These are phyloP conservation scores for Quillaja saponaria DNA, from an alignment of 306 rosid species.

Conservation along the genomic window DNA sequence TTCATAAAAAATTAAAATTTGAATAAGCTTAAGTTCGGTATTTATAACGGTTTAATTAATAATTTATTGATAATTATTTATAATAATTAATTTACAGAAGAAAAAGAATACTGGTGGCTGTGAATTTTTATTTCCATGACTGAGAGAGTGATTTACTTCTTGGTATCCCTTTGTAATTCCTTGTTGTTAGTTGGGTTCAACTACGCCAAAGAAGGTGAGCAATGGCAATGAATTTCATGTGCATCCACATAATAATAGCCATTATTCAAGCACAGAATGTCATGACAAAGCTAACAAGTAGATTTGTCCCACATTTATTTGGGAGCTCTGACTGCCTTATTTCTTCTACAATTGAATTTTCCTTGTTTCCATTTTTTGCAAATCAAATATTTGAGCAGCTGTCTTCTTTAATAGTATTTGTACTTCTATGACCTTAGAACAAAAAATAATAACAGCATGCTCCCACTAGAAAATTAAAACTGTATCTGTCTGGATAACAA, in stretches of 20 bases:
- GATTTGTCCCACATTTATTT: not conserved
- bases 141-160: not conserved
- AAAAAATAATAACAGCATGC: not conserved
- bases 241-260: slow-evolving; percentile 28
- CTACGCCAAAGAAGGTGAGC: slow-evolving; percentile 7
- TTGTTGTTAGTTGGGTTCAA: slow-evolving; percentile 8
- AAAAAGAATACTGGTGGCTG: no score
- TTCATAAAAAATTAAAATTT: no score
- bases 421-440: no score
- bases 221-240: slow-evolving; percentile 29
- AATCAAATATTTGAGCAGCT: slow-evolving; percentile 32
- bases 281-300: slow-evolving; percentile 22
- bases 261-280: slow-evolving; percentile 31
- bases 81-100: no score
- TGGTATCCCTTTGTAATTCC: slow-evolving; percentile 12
- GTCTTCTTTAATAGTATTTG: no score
- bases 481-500: no score
- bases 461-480: not conserved
- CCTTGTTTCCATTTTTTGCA: not conserved
- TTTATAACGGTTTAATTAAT: no score
- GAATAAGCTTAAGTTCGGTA: no score
- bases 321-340: no score
- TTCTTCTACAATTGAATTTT: no score
- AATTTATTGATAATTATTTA: no score
- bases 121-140: no score